Base-by-base conservation (phyloP, 352 stramenopile genomes). In the Globisporangium middletonii region DNA sequence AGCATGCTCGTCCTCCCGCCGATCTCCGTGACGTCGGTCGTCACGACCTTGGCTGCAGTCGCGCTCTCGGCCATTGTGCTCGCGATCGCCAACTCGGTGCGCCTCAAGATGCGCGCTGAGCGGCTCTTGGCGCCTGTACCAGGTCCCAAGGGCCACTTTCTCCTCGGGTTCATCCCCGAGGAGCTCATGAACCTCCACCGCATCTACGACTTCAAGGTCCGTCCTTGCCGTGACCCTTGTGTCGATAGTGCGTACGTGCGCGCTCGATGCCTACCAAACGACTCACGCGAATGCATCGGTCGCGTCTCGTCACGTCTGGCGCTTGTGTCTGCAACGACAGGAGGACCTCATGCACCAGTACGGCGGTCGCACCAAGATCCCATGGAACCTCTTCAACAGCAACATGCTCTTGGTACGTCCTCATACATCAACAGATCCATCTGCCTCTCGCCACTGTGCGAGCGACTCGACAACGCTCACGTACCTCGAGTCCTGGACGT, bases 311-410 rank as follows among this genome's bases (percentile, higher is more conserved):
- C 30, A 35, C 37, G 11, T 16, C 44, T 16, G n/a, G 3, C 9
- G n/a, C 19, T 12, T 5, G n/a, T 28, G 19, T 30, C 42, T 19
- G 42, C 2, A 8, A 47, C n/a, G 19, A 26, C 43, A 77, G 65
- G 69, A 71, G 30, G 68, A 79, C 13, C 63, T 71, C 47, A 57
- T 86, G 38, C 58, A 69, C 37, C 41, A 72, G 41, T 52, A 81
- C 41, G 68, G 68, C 15, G 73, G 76, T 1, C 68, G 69, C 26
- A 82, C 83, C 72, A 84, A 86, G 50, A 79, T 77, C 63, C 76
- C 76, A 45, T 83, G 73, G 73, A 73, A 79, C n/a, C 58, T 86
- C 54, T 82, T 86, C 63, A 37, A 16, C 51, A 42, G 13, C 38
- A 49, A 50, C 41, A 38, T 48, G 1, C 3, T 57, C 26, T 41